phyloP scores from a whole-genome alignment of 768 basidiomycete genomes.

The Sporobolomyces pararoseus region DNA sequence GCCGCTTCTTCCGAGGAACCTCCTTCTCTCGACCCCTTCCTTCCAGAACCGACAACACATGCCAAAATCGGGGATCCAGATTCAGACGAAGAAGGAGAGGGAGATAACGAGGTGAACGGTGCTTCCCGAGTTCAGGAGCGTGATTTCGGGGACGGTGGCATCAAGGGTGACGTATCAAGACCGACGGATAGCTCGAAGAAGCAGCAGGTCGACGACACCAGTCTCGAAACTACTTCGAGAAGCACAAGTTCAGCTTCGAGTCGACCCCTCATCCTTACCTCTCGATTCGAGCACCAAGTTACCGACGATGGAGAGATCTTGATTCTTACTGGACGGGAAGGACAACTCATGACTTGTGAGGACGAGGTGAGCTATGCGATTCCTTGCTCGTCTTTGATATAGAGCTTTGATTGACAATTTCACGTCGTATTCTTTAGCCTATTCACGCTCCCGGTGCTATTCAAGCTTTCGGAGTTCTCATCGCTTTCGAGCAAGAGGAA shows the following conservation, averaged over 20 bases:
- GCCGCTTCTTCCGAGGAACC: neutral
- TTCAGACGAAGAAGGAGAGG: conserved; percentile 19
- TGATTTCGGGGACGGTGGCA: conserved; percentile 12
- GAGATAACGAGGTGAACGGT: neutral
- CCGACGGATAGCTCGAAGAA: neutral
- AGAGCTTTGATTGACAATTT: neutral
- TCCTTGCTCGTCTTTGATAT: neutral
- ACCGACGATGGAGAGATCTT: conserved; percentile 68
- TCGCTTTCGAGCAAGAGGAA: conserved; percentile 63
- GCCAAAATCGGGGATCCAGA: conserved; percentile 31
- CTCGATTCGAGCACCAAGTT: conserved; percentile 64
- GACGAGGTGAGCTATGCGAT: conserved; percentile 60
- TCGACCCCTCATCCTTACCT: conserved; percentile 53
- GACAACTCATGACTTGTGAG: conserved; percentile 63
- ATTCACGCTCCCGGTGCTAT: conserved; percentile 76
- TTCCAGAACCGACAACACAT: conserved; percentile 30
- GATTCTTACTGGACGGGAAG: conserved; percentile 63
- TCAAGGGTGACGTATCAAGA: neutral
- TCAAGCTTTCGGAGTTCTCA: conserved; percentile 76
- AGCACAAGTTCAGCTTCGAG: conserved; percentile 10
- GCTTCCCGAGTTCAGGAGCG: conserved; percentile 18
- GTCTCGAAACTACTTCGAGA: neutral
- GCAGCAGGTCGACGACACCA: neutral
- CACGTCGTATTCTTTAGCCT: conserved; percentile 54
- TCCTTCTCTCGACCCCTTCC: conserved; percentile 28